Conservation (phyloP, 805 yeast genomes). For the Kuraishia floccosa region DNA sequence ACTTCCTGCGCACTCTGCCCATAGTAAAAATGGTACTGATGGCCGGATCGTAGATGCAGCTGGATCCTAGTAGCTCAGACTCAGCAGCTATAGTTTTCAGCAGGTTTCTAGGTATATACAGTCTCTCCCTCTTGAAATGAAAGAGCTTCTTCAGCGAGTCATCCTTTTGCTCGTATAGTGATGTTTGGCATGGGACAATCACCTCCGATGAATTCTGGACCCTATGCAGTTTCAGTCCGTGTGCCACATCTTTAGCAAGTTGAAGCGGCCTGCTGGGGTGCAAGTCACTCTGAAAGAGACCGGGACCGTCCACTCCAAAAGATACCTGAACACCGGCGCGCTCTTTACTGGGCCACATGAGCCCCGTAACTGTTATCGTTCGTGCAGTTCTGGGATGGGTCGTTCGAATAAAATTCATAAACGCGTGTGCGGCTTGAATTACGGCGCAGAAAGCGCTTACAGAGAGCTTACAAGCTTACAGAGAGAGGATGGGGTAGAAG, state of each 20-base stretch:
- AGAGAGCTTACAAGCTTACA: background rate
- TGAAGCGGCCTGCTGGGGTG: slow-evolving; percentile 9
- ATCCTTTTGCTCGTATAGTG: background rate
- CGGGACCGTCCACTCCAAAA: slow-evolving; percentile 30
- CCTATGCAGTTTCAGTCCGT: slow-evolving; percentile 7
- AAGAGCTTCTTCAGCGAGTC: background rate
- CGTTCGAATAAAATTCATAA: too few relatives aligned
- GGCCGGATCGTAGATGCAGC: too few relatives aligned
- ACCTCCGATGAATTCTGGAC: background rate
- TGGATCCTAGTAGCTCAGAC: too few relatives aligned
- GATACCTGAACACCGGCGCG: slow-evolving; percentile 26
- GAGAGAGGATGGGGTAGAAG: background rate
- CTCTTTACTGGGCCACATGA: slow-evolving; percentile 26
- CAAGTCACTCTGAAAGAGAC: slow-evolving; percentile 8
- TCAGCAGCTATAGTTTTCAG: too few relatives aligned
- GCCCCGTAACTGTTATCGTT: background rate
- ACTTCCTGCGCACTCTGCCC: too few relatives aligned
- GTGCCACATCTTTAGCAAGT: slow-evolving; percentile 14
- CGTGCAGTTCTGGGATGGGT: background rate
- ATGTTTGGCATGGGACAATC: background rate
- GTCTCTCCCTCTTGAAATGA: background rate
- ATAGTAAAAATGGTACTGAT: too few relatives aligned
- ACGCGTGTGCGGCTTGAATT: background rate
- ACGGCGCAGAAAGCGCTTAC: background rate
- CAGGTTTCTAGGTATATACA: too few relatives aligned